A percentile compares a stretch with the other conserved stretches of the same genome.
Evolutionary conservation across 768 basidiomycete species (phyloP).

Genomic region (Psilocybe sp.): DNA sequence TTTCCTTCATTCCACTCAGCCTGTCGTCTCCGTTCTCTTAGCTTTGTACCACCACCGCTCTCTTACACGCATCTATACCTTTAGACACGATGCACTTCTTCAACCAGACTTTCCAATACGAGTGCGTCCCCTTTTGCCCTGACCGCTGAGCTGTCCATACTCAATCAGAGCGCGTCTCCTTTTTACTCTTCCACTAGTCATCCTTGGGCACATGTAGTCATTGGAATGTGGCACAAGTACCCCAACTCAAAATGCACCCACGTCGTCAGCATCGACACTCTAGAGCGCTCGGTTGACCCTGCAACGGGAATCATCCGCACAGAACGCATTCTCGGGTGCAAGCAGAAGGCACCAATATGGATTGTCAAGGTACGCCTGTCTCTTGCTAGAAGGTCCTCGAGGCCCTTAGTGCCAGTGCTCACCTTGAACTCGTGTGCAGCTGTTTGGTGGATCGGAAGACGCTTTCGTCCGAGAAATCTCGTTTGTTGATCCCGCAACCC

Average conservation of each 20-base stretch:
- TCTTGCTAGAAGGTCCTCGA: not conserved
- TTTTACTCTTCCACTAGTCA: conserved; percentile 48
- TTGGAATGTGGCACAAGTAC: conserved; percentile 95
- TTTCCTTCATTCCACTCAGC: conserved; percentile 10
- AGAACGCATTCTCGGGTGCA: conserved; percentile 86
- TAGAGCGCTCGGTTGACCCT: conserved; percentile 82
- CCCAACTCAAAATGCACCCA: conserved; percentile 91
- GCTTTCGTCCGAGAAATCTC: conserved; percentile 95
- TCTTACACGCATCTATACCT: conserved; percentile 4
- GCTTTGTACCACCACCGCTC: conserved; percentile 29
- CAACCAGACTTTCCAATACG: conserved; percentile 79
- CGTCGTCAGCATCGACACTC: conserved; percentile 82
- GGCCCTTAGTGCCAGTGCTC: not conserved
- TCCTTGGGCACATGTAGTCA: conserved; percentile 87
- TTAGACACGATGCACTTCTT: conserved; percentile 72
- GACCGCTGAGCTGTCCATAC: conserved; percentile 4
- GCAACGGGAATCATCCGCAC: conserved; percentile 87
- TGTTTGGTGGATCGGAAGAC: conserved; percentile 91
- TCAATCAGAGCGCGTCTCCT: conserved; percentile 8
- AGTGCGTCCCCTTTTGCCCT: conserved; percentile 50
- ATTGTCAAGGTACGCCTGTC: conserved; percentile 75
- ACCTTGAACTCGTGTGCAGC: conserved; percentile 38
- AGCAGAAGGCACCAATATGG: conserved; percentile 90
- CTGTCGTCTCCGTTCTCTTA: conserved; percentile 7
- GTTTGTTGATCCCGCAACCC: conserved; percentile 82